Evolutionary conservation across 2,329 filamentous ascomycete species (phyloP), one percentile per base, ranked within the genome.

Genomic region (Tolypocladium endophyticum): DNA sequence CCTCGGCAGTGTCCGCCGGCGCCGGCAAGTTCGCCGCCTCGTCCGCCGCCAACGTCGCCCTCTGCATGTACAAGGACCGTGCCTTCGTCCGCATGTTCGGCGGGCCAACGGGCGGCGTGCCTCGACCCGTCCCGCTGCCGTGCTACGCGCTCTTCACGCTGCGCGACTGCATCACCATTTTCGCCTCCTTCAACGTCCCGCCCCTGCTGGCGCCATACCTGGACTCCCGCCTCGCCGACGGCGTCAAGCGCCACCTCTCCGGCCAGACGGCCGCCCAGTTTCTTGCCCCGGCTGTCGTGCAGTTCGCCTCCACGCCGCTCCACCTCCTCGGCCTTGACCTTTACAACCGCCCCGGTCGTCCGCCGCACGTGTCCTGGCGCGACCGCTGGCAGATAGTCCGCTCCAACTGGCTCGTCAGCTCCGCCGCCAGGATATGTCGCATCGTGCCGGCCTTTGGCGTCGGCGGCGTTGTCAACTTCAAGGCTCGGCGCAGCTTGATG

Each of bases 401-500:
- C 60, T 80, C 83, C 64, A 91, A 95, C 69, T 96, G 91, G 86
- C 75, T 81, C 23, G 81, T 87, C 63, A 93, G 88, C 71, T 84
- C 85, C 36, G 74, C 83, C 60, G 92, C 92, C 33, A 77, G 92
- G 58, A 88, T 96, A 73, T 88, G 88, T 62, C 82, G 92, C 68
- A 96, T 96, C 66, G 81, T 96, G 2, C 92, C 92, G 23, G 92
- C 92, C 0, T 96, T 93, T 77, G 92, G 92, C 2, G 81, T 96
- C 16, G 92, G 92, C 0, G 92, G 92, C 0, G 90, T 96, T 14
- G 88, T 94, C 14, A 96, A 96, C 74, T 81, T 81, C 61, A 86
- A 88, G 68, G 78, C 93, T 53, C 81, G 92, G 66, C 78, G 76
- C 68, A 77, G 71, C 58, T 70, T 93, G 66, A 92, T 96, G 87